A percentile compares a stretch with the other conserved stretches of the same genome.
Evolutionary conservation across 2,329 filamentous ascomycete genomes (phyloP).

Genomic region (Pseudogymnoascus sp.): DNA sequence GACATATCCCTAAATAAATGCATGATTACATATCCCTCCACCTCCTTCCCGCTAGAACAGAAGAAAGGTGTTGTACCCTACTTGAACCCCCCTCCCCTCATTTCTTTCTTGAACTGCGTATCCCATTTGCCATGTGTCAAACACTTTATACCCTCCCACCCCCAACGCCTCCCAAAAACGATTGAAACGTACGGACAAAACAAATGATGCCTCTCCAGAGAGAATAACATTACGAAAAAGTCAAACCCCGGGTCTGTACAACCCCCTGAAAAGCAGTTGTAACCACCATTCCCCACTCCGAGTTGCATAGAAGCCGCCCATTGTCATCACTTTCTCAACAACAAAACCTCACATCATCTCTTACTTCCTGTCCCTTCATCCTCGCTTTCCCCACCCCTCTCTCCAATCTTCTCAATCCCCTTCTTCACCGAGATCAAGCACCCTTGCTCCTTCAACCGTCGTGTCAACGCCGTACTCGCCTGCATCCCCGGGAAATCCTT

Average conservation of each 20-base stretch:
- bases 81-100: not conserved
- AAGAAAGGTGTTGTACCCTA: not conserved
- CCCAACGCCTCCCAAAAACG: not conserved
- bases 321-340: not conserved
- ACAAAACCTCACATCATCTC: not conserved
- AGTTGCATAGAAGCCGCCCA: not conserved
- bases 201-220: not conserved
- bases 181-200: not conserved
- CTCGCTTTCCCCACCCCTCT: conserved; percentile 20
- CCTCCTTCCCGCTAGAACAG: not conserved
- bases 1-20: not conserved
- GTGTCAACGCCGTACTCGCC: conserved; percentile 64
- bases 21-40: not conserved
- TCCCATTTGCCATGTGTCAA: conserved; percentile 3
- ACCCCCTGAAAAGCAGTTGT: not conserved
- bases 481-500: conserved; percentile 84
- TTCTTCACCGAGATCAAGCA: conserved; percentile 83
- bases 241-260: not conserved
- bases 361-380: not conserved
- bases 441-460: conserved; percentile 66
- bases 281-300: not conserved
- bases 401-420: conserved; percentile 56
- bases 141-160: conserved; percentile 1
- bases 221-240: not conserved
- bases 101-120: not conserved